Conservation (phyloP, 176 grass and related monocot genomes). For the Triticum aestivum region IWGSC_CS_RefSeq_v2.1 NC_057808.1:236971325-236971824, state of each 20-base stretch:
- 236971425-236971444: background rate
- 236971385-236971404: background rate
- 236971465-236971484: background rate
- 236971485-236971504: background rate
- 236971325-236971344: background rate
- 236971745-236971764: conserved; percentile 71
- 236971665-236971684: conserved; percentile 64
- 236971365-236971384: background rate
- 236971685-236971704: background rate
- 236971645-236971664: conserved; percentile 63
- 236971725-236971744: background rate
- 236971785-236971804: conserved; percentile 71
- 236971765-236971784: conserved; percentile 58
- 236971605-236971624: conserved; percentile 64
- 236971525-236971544: background rate
- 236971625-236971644: conserved; percentile 67
- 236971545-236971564: background rate
- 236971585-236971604: conserved; percentile 74
- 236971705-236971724: background rate
- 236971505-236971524: background rate
- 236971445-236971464: background rate
- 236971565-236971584: conserved; percentile 22
- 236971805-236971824: conserved; percentile 71
- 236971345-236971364: background rate
- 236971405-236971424: background rate